Conservation (phyloP, 2,329 filamentous ascomycete species). For the Xylariaceae sp. region DNA sequence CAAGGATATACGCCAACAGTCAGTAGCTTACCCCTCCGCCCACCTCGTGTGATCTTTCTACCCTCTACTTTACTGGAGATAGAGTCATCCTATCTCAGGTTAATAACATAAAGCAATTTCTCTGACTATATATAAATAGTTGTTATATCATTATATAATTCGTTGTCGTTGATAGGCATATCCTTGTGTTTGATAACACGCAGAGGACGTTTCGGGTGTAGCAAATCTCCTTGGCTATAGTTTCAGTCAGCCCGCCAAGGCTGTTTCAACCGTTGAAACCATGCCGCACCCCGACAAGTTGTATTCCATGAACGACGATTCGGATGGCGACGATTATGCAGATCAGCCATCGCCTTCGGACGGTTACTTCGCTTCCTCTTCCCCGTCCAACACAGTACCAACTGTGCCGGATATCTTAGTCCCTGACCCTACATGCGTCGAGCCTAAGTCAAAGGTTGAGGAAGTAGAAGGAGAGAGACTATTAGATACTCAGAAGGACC, state of each 20-base stretch:
- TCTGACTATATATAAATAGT: too few species aligned
- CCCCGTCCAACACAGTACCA: conserved; percentile 43
- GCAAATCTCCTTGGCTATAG: conserved; percentile 33
- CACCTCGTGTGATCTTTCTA: conserved; percentile 3
- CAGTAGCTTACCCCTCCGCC: conserved; percentile 13
- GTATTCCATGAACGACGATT: conserved; percentile 44
- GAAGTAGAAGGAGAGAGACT: conserved; percentile 48
- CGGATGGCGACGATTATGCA: conserved; percentile 38
- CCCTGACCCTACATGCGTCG: conserved; percentile 51
- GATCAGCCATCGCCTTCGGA: conserved; percentile 52
- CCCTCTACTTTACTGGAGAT: conserved; percentile 8
- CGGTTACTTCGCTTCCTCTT: conserved; percentile 50
- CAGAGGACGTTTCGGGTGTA: conserved; percentile 29
- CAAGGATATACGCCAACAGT: neutral
- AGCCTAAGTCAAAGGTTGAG: conserved; percentile 45
- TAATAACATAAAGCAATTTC: neutral
- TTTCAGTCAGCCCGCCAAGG: conserved; percentile 32
- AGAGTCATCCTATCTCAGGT: conserved; percentile 11
- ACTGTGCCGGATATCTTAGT: conserved; percentile 53
- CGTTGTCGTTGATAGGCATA: conserved; percentile 1
- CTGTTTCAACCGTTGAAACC: conserved; percentile 34
- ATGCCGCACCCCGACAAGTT: conserved; percentile 56
- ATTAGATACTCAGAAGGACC: conserved; percentile 31
- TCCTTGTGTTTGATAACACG: conserved; percentile 23
- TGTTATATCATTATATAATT: conserved; percentile 7